A percentile compares a stretch with the other conserved stretches of the same genome.
Evolutionary conservation across 352 stramenopile species (phyloP).

Genomic region (Phytophthora pini): DNA sequence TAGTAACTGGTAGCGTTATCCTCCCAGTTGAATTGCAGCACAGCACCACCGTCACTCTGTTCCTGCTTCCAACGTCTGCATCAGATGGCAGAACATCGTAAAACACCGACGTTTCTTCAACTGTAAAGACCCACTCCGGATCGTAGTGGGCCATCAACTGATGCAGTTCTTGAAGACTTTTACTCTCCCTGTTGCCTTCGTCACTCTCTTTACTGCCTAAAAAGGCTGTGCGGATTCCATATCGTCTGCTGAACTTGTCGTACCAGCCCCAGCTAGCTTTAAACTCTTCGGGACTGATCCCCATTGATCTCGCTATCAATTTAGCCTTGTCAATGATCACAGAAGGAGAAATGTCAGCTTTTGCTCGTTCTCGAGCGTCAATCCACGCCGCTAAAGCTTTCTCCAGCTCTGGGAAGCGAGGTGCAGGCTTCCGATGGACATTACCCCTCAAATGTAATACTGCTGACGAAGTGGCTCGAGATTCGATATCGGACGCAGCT

Average conservation of each 20-base stretch:
- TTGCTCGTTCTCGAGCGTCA: constrained; percentile 24
- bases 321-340: constrained; percentile 42
- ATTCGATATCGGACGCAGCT: constrained; percentile 23
- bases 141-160: constrained; percentile 34
- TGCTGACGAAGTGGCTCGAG: constrained; percentile 5
- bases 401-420: constrained; percentile 39
- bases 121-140: constrained; percentile 35
- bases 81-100: constrained; percentile 36
- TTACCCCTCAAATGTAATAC: constrained; percentile 17
- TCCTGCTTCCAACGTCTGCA: background rate
- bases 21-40: constrained; percentile 36
- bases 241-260: constrained; percentile 43
- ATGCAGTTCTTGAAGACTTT: constrained; percentile 26
- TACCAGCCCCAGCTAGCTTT: constrained; percentile 52
- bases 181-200: constrained; percentile 6
- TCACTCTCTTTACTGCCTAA: background rate
- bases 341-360: constrained; percentile 31
- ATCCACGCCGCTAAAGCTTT: constrained; percentile 30
- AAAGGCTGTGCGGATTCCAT: constrained; percentile 31
- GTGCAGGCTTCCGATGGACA: constrained; percentile 16
- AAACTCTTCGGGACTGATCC: constrained; percentile 29
- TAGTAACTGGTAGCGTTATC: constrained; percentile 18
- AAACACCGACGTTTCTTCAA: constrained; percentile 39
- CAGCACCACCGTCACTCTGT: constrained; percentile 30
- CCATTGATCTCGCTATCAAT: constrained; percentile 24